These are phyloP conservation scores for Chimonanthus salicifolius DNA, from an alignment of 164 flowering plant genomes.

Conservation along the genomic window DNA sequence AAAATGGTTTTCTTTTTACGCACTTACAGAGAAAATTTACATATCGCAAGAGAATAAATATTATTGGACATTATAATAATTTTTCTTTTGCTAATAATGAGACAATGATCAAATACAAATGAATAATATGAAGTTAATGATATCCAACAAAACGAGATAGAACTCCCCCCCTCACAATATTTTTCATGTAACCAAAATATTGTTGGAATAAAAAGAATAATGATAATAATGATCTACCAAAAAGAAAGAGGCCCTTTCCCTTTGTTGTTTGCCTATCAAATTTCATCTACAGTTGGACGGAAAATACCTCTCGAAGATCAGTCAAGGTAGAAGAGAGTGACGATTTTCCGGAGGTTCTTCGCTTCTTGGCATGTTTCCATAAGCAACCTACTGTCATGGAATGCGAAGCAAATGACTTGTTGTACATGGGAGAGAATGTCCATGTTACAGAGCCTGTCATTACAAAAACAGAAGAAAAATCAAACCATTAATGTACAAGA, in stretches of 20 bases:
- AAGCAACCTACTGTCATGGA: slow-evolving; percentile 85
- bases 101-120: neutral
- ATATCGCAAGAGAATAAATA: neutral
- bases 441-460: slow-evolving; percentile 86
- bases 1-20: neutral
- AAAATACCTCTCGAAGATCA: slow-evolving; percentile 10
- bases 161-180: slow-evolving; percentile 1
- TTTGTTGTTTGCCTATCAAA: neutral
- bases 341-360: slow-evolving; percentile 84
- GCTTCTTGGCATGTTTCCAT: slow-evolving; percentile 99
- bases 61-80: neutral
- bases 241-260: neutral
- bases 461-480: neutral
- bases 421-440: slow-evolving; percentile 94
- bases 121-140: neutral
- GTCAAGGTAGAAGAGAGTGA: slow-evolving; percentile 89
- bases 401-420: slow-evolving; percentile 98
- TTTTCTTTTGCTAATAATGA: neutral
- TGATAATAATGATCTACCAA: neutral
- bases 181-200: neutral
- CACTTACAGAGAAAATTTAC: neutral
- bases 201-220: slow-evolving; percentile 4
- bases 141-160: neutral
- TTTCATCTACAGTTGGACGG: neutral
- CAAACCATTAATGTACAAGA: neutral